Base-by-base conservation (phyloP, 306 rosid species). In the Phaseolus lunatus region DNA sequence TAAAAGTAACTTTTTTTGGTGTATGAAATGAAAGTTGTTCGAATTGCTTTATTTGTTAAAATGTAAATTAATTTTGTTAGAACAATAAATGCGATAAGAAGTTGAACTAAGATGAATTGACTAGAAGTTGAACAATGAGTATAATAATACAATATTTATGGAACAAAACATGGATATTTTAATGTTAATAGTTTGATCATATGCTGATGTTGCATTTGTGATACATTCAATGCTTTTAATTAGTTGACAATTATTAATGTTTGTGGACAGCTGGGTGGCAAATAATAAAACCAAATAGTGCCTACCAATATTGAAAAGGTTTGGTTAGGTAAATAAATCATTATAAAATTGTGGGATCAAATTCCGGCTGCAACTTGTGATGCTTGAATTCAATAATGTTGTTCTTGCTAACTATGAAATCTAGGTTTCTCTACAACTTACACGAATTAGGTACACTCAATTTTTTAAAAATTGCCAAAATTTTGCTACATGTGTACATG, bases 351-450 rank as follows among this genome's bases (percentile, higher is more conserved):
- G 43, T 29, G 24, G 3, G 13, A 16, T 41, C 4, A 16, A 47
- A 27, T 24, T 10, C 47, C 16, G n/a, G 1, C 39, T 26, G 23
- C 44, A 27, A 68, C 16, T 26, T 14, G 26, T 12, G 0, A 57
- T 33, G 26, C 13, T 72, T 56, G 54, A 73, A 41, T 57, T 62
- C 49, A 75, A 47, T 14, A 1, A 7, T 1, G 0, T 0, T 45
- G 58, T 19, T n/a, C 5, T 18, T 45, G n/a, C 50, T 19, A 62
- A 24, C 24, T n/a, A 62, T 45, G 5, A 27, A 75, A 9, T 29
- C 79, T 74, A 27, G 61, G 31, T 75, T 19, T 75, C 26, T 75
- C 72, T 2, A 19, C 50, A 62, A 62, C 24, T 9, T 62, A 29
- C 63, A 1, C 0, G 3, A 19, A 71, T 20, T 22, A 33, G 64